These are phyloP conservation scores for Arachis stenosperma DNA, from an alignment of 306 rosid genomes.

Conservation along the genomic window DNA sequence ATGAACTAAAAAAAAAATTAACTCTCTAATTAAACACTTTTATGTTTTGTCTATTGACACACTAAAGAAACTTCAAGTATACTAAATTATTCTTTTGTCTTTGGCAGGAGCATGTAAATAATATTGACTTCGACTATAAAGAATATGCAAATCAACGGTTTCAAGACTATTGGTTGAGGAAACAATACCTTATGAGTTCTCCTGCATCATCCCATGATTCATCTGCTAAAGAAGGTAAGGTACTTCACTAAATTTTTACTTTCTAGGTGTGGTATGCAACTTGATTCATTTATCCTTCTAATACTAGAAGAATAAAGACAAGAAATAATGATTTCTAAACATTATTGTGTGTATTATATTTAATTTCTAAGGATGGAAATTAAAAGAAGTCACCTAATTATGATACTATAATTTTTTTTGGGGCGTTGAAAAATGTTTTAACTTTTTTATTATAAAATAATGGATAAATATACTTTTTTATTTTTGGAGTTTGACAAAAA, in stretches of 20 bases:
- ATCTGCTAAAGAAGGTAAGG: constrained; percentile 28
- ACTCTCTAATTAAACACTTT: background rate
- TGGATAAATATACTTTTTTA: too few species aligned
- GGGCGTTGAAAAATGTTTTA: too few species aligned
- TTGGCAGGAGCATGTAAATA: constrained; percentile 72
- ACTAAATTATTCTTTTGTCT: constrained; percentile 7
- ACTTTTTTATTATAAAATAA: too few species aligned
- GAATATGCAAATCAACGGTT: constrained; percentile 84
- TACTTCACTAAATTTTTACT: constrained; percentile 15
- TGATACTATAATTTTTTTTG: too few species aligned
- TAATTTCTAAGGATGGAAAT: too few species aligned
- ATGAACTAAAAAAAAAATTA: too few species aligned
- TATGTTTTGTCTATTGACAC: background rate
- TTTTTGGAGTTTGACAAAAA: too few species aligned
- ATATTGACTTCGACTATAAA: constrained; percentile 72
- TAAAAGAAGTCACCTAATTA: too few species aligned
- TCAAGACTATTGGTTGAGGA: constrained; percentile 68
- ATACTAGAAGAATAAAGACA: too few species aligned
- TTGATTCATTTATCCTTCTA: too few species aligned
- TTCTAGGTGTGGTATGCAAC: background rate
- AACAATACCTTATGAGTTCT: constrained; percentile 43
- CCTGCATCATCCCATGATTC: constrained; percentile 32
- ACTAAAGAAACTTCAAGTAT: background rate
- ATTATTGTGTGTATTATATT: too few species aligned
- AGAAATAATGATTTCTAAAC: too few species aligned